These are phyloP conservation scores for Metschnikowia dekortorum DNA, from an alignment of 805 yeast species.

Conservation along the genomic window DNA sequence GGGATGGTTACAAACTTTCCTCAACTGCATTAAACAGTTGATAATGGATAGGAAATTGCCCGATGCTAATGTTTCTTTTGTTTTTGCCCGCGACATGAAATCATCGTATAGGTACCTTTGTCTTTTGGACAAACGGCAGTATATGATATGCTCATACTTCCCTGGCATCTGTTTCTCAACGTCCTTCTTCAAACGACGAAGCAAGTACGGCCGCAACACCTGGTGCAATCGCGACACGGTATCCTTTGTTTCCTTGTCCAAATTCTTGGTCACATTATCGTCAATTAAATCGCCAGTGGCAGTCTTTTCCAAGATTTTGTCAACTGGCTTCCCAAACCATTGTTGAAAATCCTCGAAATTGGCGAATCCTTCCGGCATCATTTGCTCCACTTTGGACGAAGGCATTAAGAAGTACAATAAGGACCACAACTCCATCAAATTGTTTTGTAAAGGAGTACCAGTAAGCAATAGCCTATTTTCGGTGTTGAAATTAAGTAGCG, in stretches of 20 bases:
- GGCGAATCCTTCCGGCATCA: constrained; percentile 95
- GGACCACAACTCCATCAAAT: constrained; percentile 94
- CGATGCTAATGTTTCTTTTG: constrained; percentile 86
- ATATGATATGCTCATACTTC: constrained; percentile 90
- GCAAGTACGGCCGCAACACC: constrained; percentile 84
- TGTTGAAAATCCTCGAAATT: constrained; percentile 92
- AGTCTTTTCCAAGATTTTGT: constrained; percentile 74
- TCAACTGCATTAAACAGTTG: constrained; percentile 94
- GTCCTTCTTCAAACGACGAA: constrained; percentile 90
- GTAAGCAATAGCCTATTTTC: constrained; percentile 82
- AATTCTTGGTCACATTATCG: constrained; percentile 36
- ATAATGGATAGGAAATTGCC: constrained; percentile 94
- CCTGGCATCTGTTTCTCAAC: constrained; percentile 99
- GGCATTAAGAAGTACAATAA: constrained; percentile 95
- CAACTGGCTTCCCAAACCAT: constrained; percentile 99
- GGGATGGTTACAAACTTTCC: constrained; percentile 96
- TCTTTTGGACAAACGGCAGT: constrained; percentile 87
- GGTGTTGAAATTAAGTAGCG: constrained; percentile 87
- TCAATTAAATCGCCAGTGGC: constrained; percentile 46
- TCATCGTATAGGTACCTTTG: constrained; percentile 92
- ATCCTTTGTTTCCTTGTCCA: constrained; percentile 72
- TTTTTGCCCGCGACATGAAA: constrained; percentile 94
- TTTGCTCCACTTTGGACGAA: constrained; percentile 61
- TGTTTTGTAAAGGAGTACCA: constrained; percentile 96
- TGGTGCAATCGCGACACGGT: constrained; percentile 90